Evolutionary conservation across 495 filamentous ascomycete genomes (phyloP), one percentile per base, ranked within the genome.

Genomic region (Lasiosphaeria miniovina): DNA sequence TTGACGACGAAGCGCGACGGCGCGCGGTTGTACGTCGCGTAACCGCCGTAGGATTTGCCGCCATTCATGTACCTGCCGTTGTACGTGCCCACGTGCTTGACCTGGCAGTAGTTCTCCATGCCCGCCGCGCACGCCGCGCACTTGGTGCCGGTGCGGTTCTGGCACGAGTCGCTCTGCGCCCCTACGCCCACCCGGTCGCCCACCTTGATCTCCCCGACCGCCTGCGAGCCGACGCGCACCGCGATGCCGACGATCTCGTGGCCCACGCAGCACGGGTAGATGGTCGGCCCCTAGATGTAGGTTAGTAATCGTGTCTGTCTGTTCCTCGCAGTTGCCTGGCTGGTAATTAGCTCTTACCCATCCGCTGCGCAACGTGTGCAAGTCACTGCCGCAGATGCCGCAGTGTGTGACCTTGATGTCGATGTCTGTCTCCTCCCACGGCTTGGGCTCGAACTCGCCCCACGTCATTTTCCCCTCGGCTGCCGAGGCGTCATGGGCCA

Each of bases 141-240:
- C 57, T 86, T 82, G 0, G 82, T 66, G 41, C 77, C 74, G 52
- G 65, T 64, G 36, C 71, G 70, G 52, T 63, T 60, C 33, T 84
- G 76, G 76, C 92, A 96, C 33, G 87, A 84, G 52, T 73, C 73
- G 52, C 80, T 82, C 73, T 96, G 91, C 4, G 92, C 91, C 57
- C 93, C 92, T 17, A 96, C 82, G 46, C 93, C 93, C 38, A 94
- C 90, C 40, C 90, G 84, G 68, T 96, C 91, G 35, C 92, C 92
- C 52, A 90, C 63, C 68, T 86, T 84, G 69, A 95, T 76, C 43
- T 80, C 77, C 8, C 54, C 52, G 10, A 60, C 56, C 5, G 79
- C 86, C 36, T 84, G 77, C 38, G 72, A 78, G 33, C 91, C 92
- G 31, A 93, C 79, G 34, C 85, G 84, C 34, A 90, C 84, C 2